Evolutionary conservation across 169 alveolate species (phyloP).

Genomic region (Plasmodium cynomolgi): DNA sequence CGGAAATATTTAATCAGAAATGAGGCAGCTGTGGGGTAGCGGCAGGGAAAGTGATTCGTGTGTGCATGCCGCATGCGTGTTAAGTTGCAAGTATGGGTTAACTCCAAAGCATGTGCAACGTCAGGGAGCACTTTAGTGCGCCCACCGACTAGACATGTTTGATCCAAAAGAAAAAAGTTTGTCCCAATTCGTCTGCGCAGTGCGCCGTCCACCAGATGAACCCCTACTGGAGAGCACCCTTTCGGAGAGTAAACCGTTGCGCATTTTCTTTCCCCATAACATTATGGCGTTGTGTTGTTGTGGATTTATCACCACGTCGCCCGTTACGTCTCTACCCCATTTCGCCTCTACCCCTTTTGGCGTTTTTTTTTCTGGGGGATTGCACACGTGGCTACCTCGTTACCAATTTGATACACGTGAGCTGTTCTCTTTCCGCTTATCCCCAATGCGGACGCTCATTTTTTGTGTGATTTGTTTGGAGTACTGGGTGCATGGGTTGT

Average conservation of each 20-base stretch:
- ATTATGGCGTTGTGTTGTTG: not conserved
- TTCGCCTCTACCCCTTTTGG: not conserved
- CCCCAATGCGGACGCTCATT: not conserved
- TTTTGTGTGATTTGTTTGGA: not conserved
- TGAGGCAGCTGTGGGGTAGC: not conserved
- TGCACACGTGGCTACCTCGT: not conserved
- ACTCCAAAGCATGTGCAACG: not conserved
- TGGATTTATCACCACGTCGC: not conserved
- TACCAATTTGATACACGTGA: not conserved
- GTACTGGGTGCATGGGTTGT: not conserved
- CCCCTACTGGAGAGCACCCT: not conserved
- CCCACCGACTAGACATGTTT: not conserved
- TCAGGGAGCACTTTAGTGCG: not conserved
- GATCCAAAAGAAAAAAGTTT: not conserved
- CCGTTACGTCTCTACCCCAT: not conserved
- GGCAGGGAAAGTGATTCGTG: not conserved
- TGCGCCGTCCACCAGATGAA: not conserved
- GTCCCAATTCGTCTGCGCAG: not conserved
- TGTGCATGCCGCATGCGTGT: not conserved
- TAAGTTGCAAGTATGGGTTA: not conserved
- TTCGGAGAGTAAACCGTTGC: not conserved
- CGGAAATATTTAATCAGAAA: constrained; percentile 46
- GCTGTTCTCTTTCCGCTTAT: not conserved
- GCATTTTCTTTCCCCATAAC: not conserved
- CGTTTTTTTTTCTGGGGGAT: not conserved